Conservation (phyloP, 78 protist species). For the Cyanophora paradoxa region DNA sequence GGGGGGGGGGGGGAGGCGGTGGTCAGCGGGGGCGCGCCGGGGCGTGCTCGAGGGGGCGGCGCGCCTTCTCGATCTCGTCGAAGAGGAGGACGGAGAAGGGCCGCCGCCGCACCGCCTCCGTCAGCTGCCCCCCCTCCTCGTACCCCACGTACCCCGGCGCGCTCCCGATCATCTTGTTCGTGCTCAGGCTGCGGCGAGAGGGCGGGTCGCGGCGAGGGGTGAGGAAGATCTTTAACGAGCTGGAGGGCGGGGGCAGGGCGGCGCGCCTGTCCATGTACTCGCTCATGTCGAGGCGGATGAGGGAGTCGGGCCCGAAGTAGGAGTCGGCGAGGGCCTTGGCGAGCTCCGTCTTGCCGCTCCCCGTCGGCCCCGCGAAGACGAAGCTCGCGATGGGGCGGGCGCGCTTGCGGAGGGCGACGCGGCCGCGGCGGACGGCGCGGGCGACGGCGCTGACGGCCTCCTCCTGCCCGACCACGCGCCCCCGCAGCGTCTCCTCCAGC, state of each 20-base stretch:
- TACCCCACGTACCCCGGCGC: conserved; percentile 99
- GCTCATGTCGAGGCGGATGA: conserved; percentile 93
- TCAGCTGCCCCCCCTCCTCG: conserved; percentile 97
- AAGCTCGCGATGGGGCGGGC: conserved; percentile 85
- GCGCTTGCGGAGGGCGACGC: conserved; percentile 81
- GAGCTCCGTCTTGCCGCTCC: conserved; percentile 95
- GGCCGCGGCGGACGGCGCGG: conserved; percentile 75
- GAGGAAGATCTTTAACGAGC: no score
- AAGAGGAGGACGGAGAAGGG: conserved; percentile 96
- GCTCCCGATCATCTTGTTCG: conserved; percentile 94
- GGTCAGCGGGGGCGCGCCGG: no score
- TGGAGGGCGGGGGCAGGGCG: no score
- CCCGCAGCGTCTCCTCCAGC: conserved; percentile 56
- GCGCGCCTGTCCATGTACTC: conserved; percentile 94
- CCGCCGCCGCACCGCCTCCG: conserved; percentile 90
- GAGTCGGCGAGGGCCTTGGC: conserved; percentile 73
- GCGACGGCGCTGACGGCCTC: conserved; percentile 92
- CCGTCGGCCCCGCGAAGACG: conserved; percentile 72
- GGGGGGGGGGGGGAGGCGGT: no score
- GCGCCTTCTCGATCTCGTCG: conserved; percentile 97
- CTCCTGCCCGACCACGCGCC: conserved; percentile 92
- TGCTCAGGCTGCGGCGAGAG: no score
- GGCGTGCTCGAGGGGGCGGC: no score
- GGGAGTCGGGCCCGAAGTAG: conserved; percentile 79
- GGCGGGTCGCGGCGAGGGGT: no score